A percentile compares a stretch with the other conserved stretches of the same genome.
Evolutionary conservation across 169 alveolate species (phyloP).

Genomic region (Perkinsus olseni): DNA sequence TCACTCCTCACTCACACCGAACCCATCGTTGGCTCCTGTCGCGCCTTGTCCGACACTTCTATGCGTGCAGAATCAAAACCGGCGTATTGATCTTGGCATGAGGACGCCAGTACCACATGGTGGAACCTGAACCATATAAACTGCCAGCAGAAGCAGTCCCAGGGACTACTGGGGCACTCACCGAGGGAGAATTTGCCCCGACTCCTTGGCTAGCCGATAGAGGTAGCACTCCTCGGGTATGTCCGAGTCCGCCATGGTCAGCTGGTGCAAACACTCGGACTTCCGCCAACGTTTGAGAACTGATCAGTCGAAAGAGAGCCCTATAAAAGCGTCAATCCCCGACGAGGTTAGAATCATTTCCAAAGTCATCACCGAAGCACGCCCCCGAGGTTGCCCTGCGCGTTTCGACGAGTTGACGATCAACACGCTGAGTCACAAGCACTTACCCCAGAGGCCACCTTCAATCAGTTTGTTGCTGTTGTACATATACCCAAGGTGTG

Average conservation of each 20-base stretch:
- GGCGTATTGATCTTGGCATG: conserved; percentile 78
- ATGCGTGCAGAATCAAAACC: conserved; percentile 82
- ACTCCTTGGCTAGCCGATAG: neutral
- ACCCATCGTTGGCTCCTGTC: neutral
- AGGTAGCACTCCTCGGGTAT: neutral
- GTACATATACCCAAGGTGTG: conserved; percentile 82
- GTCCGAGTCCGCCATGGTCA: neutral
- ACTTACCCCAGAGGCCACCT: conserved; percentile 10
- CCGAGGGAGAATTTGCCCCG: neutral
- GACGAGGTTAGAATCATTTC: no score
- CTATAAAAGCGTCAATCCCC: neutral
- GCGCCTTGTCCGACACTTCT: conserved; percentile 42
- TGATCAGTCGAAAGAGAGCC: neutral
- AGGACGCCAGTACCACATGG: conserved; percentile 57
- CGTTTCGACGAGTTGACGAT: no score
- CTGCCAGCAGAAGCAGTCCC: neutral
- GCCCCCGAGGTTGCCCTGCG: no score
- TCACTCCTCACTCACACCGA: neutral
- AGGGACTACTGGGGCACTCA: neutral
- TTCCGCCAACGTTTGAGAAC: conserved; percentile 70
- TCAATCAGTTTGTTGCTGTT: conserved; percentile 66
- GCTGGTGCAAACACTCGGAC: conserved; percentile 61
- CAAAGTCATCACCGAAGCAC: no score
- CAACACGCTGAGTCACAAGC: neutral
- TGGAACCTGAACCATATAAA: conserved; percentile 48